Conservation (phyloP, 306 rosid genomes). For the Ziziphus jujuba region DNA sequence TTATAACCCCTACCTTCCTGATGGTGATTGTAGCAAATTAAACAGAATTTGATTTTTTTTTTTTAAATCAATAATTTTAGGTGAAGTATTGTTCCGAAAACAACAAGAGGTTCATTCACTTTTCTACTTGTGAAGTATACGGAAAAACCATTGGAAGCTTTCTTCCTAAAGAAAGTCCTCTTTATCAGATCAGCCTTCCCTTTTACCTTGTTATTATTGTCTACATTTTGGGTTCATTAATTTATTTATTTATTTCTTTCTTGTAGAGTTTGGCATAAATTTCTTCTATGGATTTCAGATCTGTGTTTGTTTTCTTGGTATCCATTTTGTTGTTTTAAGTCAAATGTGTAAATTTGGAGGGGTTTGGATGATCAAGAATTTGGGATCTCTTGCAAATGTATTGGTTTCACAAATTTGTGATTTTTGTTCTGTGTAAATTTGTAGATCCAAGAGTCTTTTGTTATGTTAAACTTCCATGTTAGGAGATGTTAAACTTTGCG, state of each 20-base stretch:
- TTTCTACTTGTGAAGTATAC: slow-evolving; percentile 95
- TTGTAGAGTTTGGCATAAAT: background rate
- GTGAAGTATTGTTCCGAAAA: slow-evolving; percentile 91
- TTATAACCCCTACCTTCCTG: too few relatives aligned
- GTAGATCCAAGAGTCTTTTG: background rate
- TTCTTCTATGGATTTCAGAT: slow-evolving; percentile 13
- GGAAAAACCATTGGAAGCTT: slow-evolving; percentile 93
- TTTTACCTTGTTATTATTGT: slow-evolving; percentile 13
- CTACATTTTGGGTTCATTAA: background rate
- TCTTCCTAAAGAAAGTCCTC: slow-evolving; percentile 90
- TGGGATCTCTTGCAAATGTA: background rate
- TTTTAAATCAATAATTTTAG: slow-evolving; percentile 32
- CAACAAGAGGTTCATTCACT: slow-evolving; percentile 84
- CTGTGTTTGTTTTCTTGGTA: slow-evolving; percentile 12
- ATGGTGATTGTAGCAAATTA: too few relatives aligned
- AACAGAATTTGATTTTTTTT: slow-evolving; percentile 11
- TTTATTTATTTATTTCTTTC: background rate
- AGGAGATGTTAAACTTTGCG: too few relatives aligned
- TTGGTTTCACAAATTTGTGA: background rate
- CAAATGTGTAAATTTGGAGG: background rate
- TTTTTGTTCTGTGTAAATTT: background rate
- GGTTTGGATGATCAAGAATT: background rate
- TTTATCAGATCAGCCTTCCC: slow-evolving; percentile 61
- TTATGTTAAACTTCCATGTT: too few relatives aligned
- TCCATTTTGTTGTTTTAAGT: background rate